Evolutionary conservation across 805 yeast species (phyloP).

Genomic region (Starmera dryadoides): DNA sequence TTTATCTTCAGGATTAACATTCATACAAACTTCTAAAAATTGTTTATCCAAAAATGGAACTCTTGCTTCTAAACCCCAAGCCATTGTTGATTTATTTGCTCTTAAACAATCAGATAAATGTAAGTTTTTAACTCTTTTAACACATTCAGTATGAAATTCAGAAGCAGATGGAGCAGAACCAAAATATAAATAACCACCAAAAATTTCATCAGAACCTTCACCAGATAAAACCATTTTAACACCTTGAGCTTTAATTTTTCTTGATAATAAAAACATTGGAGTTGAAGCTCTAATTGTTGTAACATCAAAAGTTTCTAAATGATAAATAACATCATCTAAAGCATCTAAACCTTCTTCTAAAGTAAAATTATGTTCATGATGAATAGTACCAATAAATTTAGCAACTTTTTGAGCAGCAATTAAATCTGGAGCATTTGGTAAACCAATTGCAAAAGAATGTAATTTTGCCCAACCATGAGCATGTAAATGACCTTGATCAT

Average conservation of each 20-base stretch:
- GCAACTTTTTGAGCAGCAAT: slow-evolving; percentile 96
- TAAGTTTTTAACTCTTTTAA: slow-evolving; percentile 92
- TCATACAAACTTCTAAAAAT: slow-evolving; percentile 88
- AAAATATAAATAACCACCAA: slow-evolving; percentile 97
- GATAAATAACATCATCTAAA: slow-evolving; percentile 86
- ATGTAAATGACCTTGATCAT: slow-evolving; percentile 77
- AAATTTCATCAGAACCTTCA: slow-evolving; percentile 98
- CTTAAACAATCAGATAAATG: slow-evolving; percentile 96
- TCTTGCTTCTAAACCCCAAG: slow-evolving; percentile 99
- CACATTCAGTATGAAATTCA: slow-evolving; percentile 95
- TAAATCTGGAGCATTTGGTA: slow-evolving; percentile 97
- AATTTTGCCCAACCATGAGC: slow-evolving; percentile 71
- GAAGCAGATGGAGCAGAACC: slow-evolving; percentile 91
- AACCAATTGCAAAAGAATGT: slow-evolving; percentile 95
- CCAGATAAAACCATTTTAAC: slow-evolving; percentile 99
- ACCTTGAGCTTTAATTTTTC: slow-evolving; percentile 99
- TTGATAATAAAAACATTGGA: slow-evolving; percentile 92
- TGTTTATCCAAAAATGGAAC: slow-evolving; percentile 97
- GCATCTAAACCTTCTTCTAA: slow-evolving; percentile 96
- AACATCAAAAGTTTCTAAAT: slow-evolving; percentile 96
- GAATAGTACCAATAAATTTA: slow-evolving; percentile 89
- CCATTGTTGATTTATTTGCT: slow-evolving; percentile 99
- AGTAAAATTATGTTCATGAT: slow-evolving; percentile 97
- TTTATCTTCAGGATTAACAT: slow-evolving; percentile 91
- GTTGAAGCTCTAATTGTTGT: slow-evolving; percentile 99